A percentile compares a stretch with the other conserved stretches of the same genome.
phyloP scores from a whole-genome alignment of 1,139 yeast genomes.

The Saccharomycopsis phalli region DNA sequence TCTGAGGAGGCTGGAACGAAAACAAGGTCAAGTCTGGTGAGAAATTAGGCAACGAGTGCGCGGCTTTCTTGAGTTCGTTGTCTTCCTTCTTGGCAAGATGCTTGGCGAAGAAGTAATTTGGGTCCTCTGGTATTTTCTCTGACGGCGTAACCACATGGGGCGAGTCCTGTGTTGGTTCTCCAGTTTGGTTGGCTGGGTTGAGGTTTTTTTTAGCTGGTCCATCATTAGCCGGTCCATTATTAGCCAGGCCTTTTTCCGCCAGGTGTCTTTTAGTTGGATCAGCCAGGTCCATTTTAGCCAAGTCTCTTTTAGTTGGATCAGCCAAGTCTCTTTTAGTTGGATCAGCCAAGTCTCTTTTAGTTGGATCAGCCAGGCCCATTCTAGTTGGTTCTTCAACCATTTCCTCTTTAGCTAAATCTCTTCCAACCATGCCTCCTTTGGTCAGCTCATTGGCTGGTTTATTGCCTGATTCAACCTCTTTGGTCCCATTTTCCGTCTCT shows the following conservation, averaged over 20 bases:
- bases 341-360: neutral
- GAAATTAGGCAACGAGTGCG: neutral
- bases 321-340: neutral
- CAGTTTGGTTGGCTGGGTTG: slow-evolving; percentile 3
- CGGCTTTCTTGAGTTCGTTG: too few relatives aligned
- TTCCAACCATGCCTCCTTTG: neutral
- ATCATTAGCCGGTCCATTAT: neutral
- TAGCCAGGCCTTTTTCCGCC: neutral
- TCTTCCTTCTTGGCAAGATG: slow-evolving; percentile 8
- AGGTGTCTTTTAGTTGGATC: neutral
- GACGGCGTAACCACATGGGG: slow-evolving; percentile 1
- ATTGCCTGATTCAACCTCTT: too few relatives aligned
- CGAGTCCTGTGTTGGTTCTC: too few relatives aligned
- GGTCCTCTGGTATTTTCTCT: neutral
- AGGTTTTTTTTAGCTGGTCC: slow-evolving; percentile 2
- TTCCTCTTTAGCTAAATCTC: too few relatives aligned
- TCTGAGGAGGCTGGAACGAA: neutral
- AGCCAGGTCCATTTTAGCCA: too few relatives aligned
- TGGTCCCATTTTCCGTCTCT: too few relatives aligned
- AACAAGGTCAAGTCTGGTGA: neutral
- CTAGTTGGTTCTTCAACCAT: neutral
- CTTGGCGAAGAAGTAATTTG: slow-evolving; percentile 8
- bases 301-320: neutral
- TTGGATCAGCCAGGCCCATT: neutral
- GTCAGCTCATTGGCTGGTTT: too few relatives aligned